These are phyloP conservation scores for Arctostaphylos glauca DNA, from an alignment of 148 eudicot genomes.

Conservation along the genomic window DNA sequence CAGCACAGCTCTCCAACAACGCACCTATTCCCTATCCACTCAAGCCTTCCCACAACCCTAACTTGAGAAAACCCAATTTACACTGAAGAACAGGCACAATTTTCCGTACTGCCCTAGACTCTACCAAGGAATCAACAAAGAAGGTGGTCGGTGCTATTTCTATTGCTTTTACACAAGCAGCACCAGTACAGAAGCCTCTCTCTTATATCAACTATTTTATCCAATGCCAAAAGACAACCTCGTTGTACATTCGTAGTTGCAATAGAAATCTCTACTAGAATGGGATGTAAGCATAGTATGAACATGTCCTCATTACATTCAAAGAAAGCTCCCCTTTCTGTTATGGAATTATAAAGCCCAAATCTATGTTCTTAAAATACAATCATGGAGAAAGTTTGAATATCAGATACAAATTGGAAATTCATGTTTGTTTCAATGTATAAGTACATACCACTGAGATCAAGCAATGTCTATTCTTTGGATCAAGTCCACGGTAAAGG, in stretches of 20 bases:
- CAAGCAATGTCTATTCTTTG: slow-evolving; percentile 56
- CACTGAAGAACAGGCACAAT: neutral
- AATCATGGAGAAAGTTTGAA: neutral
- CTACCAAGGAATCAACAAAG: neutral
- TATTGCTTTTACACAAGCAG: neutral
- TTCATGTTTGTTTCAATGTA: neutral
- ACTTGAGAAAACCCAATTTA: neutral
- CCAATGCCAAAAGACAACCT: neutral
- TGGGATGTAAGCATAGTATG: neutral
- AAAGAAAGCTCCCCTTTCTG: neutral
- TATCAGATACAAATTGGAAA: neutral
- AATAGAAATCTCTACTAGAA: neutral
- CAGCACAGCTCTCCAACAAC: neutral
- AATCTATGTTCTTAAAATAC: neutral
- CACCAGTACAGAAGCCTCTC: neutral
- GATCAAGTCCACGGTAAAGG: slow-evolving; percentile 95
- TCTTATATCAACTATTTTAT: neutral
- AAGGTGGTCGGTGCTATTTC: neutral
- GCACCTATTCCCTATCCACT: neutral
- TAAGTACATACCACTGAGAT: slow-evolving; percentile 75
- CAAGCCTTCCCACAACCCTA: neutral
- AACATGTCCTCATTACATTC: neutral
- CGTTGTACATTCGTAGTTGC: neutral
- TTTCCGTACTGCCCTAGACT: neutral
- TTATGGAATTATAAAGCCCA: neutral